Base-by-base conservation (phyloP, 805 yeast genomes). In the Candida yuanshanica region DNA sequence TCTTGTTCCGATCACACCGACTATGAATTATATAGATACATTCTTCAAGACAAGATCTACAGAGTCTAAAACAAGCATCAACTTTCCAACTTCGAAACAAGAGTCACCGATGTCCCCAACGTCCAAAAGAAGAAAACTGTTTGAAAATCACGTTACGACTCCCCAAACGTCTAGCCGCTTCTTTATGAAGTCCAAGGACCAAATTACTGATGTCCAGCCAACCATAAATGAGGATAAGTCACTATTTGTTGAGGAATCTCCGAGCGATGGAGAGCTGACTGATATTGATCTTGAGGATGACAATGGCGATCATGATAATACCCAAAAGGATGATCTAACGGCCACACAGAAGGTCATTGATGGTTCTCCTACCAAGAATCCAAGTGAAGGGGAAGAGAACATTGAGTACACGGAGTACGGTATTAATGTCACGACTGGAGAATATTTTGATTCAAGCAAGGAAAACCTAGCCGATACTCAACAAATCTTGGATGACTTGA, bases 231-330 rank as follows among this genome's bases (percentile, higher is more conserved):
- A 16, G 10, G 35, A 26, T 6, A 27, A 38, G 7, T 38, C 44
- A 5, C n/a, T 34, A 14, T 14, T 26, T 7, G 14, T 20, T 10
- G 34, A 17, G 22, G 34, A 17, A n/a, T 31, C 20, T 31, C 51
- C 56, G 1, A 55, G 60, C 39, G 60, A 55, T 20, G 51, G 50
- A 32, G 60, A 55, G n/a, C 48, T 55, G 50, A 52, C 51, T 10
- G 60, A 55, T 37, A 45, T 54, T 2, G 60, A 55, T 23, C 53
- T 48, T 26, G 25, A 36, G 13, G 20, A 20, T 12, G 29, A 20
- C 13, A 24, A 32, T 23, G 39, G 22, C 21, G 13, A 14, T 7
- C 26, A 21, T 17, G 35, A 37, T 10, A 35, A 29, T 10, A 14
- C 33, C 4, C n/a, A 32, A 12, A 12, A 33, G 3, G 14, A 33